Base-by-base conservation (phyloP, 2,329 filamentous ascomycete genomes). In the Emmonsia crescens region DNA sequence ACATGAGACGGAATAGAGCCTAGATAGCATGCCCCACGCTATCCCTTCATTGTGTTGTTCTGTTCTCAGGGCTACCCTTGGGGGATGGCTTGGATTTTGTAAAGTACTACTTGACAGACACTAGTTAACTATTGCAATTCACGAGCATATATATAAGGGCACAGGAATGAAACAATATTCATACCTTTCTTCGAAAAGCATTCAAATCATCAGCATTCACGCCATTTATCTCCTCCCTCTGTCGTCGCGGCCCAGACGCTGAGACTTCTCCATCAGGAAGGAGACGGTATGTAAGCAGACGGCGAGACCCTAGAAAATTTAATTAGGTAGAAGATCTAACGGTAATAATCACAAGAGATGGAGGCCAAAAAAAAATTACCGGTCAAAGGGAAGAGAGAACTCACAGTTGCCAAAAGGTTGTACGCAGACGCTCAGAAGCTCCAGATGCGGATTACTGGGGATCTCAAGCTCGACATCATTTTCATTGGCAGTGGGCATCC, bases 401-500 rank as follows among this genome's bases (percentile, higher is more conserved):
- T 74, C 75, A 90, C 90, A 99, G 75, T 89, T 94, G 71, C 91
- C 93, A 72, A 99, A 99, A 0, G 83, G 80, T 72, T 99, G 94
- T 6, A 89, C 85, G 70, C 91, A 96, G 36, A 91, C 83, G 51
- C 83, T 85, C 24, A 91, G 82, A 29, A 93, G 77, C 68, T 88
- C 83, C 16, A 99, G 77, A 62, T 83, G 84, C 0, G 89, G 88
- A 72, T 97, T 91, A 24, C 80, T 82, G 0, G 93, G 93, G 16
- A 93, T 82, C 0, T 84, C 80, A 27, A 96, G 84, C 70, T 93
- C 89, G 62, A 87, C 83, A 56, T 90, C 83, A 67, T 91, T 83
- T 63, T 89, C 86, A 70, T 90, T 91, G 33, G 91, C 87, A 0
- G 91, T 96, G 0, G 94, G 94, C 89, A 97, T 96, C 94, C 94